A percentile compares a stretch with the other conserved stretches of the same genome.
Conservation (phyloP, 768 basidiomycete species). For the Arthromyces matolae region DNA sequence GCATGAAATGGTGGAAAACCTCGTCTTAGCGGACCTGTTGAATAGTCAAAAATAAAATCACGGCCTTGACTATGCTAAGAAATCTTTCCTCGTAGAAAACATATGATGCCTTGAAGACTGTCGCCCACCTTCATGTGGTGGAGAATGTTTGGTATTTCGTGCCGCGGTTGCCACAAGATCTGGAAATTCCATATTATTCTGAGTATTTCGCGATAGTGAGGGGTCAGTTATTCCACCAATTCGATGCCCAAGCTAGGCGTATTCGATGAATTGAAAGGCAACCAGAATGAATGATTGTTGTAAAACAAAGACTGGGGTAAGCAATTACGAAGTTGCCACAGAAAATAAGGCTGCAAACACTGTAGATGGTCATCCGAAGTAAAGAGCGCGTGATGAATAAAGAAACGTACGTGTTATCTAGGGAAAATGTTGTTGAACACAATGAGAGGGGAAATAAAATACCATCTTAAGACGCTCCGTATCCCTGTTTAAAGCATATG, state of each 20-base stretch:
- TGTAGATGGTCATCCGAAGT: too few relatives aligned
- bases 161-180: not conserved
- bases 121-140: too few relatives aligned
- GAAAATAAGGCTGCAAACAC: too few relatives aligned
- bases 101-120: not conserved
- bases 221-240: slow-evolving; percentile 1
- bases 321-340: too few relatives aligned
- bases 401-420: not conserved
- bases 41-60: not conserved
- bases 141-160: not conserved
- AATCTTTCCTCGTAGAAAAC: not conserved
- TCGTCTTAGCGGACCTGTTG: not conserved
- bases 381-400: not conserved
- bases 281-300: too few relatives aligned
- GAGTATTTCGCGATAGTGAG: not conserved
- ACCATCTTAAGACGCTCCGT: not conserved
- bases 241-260: too few relatives aligned
- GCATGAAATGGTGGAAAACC: not conserved
- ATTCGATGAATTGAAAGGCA: too few relatives aligned
- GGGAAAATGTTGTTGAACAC: not conserved
- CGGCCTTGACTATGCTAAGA: not conserved
- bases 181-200: not conserved
- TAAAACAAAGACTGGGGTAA: too few relatives aligned
- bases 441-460: not conserved
- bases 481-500: slow-evolving; percentile 9